phyloP scores from a whole-genome alignment of 768 basidiomycete genomes.

The Tremella fuciformis region DNA sequence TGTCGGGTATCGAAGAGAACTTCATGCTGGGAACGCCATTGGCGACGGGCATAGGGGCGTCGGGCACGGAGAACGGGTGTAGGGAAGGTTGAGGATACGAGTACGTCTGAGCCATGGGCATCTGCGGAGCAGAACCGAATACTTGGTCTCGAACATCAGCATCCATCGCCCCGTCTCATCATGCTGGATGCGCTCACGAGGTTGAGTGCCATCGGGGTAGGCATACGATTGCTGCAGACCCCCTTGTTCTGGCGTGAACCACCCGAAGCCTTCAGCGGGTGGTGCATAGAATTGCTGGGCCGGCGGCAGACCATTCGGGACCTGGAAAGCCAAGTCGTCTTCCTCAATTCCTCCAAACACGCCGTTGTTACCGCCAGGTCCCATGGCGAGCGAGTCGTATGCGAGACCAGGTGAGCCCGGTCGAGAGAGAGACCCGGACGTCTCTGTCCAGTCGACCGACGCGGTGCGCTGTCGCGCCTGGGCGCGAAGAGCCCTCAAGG shows the following conservation, averaged over 20 bases:
- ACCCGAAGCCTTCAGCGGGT: slow-evolving; percentile 1
- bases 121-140: background rate
- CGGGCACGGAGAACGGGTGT: background rate
- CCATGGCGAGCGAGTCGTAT: background rate
- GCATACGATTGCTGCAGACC: slow-evolving; percentile 4
- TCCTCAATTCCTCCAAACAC: background rate
- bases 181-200: background rate
- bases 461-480: slow-evolving; percentile 28
- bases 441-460: slow-evolving; percentile 34
- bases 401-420: background rate
- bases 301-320: no score
- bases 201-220: background rate
- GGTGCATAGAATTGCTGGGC: slow-evolving; percentile 1
- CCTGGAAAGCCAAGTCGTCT: no score
- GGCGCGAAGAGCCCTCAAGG: slow-evolving; percentile 37
- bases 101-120: slow-evolving; percentile 1
- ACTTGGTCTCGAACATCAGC: background rate
- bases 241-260: background rate
- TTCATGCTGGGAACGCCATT: background rate
- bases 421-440: slow-evolving; percentile 16
- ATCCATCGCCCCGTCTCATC: background rate
- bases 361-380: background rate
- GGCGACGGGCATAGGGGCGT: no score
- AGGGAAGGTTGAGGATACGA: slow-evolving; percentile 11
- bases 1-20: background rate